phyloP scores from a whole-genome alignment of 495 filamentous ascomycete species.

The Penicillium lividum region DNA sequence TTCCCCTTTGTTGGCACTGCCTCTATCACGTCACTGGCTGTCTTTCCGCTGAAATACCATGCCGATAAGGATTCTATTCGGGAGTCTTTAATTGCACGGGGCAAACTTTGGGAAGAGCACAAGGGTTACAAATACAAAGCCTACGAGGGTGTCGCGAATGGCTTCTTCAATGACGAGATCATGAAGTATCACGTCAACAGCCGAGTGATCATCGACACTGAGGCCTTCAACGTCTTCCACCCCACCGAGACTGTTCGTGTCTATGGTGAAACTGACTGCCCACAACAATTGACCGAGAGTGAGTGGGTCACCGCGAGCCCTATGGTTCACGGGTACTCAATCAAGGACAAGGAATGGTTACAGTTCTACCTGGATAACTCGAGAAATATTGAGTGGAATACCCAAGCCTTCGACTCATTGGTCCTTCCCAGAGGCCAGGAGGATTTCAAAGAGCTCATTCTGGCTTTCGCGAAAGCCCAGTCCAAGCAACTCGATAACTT shows the following conservation, averaged over 20 bases:
- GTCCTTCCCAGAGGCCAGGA: conserved; percentile 41
- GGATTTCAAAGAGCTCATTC: conserved; percentile 32
- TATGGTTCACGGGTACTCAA: conserved; percentile 28
- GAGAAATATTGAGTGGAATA: conserved; percentile 52
- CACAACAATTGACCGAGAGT: conserved; percentile 17
- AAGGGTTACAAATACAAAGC: conserved; percentile 62
- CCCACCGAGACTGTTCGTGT: conserved; percentile 29
- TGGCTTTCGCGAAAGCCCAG: conserved; percentile 34
- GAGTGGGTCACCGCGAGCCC: conserved; percentile 21
- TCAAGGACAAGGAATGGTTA: conserved; percentile 44
- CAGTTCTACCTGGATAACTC: conserved; percentile 38
- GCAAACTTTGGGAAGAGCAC: conserved; percentile 52
- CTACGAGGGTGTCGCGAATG: conserved; percentile 55
- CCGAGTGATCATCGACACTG: conserved; percentile 57
- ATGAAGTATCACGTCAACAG: conserved; percentile 52
- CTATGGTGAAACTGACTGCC: neutral
- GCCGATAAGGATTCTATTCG: conserved; percentile 29
- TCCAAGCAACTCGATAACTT: conserved; percentile 27
- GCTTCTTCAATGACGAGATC: conserved; percentile 20
- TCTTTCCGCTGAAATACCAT: conserved; percentile 61
- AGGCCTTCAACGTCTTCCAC: conserved; percentile 40
- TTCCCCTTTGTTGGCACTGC: conserved; percentile 55
- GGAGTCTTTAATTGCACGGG: conserved; percentile 43
- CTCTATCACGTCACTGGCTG: conserved; percentile 54
- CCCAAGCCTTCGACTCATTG: conserved; percentile 55